These are phyloP conservation scores for Tolypocladium sp. DNA, from an alignment of 2,329 filamentous ascomycete species.

Conservation along the genomic window DNA sequence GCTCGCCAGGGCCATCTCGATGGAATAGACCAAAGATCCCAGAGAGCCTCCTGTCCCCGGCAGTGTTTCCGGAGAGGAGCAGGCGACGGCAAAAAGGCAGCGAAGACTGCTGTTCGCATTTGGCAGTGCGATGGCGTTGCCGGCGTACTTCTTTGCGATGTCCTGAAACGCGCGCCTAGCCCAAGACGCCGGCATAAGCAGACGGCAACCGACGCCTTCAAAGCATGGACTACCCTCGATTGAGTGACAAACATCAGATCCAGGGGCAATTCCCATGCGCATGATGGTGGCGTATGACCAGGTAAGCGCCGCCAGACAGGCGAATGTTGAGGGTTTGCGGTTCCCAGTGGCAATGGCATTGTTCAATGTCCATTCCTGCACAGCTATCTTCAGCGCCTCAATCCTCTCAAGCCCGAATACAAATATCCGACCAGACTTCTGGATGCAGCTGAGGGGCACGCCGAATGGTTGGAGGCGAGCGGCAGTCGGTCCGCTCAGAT, in stretches of 20 bases:
- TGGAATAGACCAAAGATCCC: conserved; percentile 15
- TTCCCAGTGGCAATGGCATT: background rate
- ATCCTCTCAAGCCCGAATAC: conserved; percentile 25
- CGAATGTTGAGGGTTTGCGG: conserved; percentile 22
- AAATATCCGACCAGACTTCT: conserved; percentile 32
- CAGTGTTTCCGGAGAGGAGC: background rate
- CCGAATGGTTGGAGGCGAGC: conserved; percentile 13
- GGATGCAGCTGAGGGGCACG: conserved; percentile 15
- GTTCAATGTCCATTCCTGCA: conserved; percentile 4
- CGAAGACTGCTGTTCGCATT: conserved; percentile 17
- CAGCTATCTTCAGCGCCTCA: conserved; percentile 17
- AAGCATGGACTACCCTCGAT: background rate
- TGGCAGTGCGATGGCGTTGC: conserved; percentile 31
- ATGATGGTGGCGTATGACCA: conserved; percentile 30
- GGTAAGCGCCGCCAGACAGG: conserved; percentile 27
- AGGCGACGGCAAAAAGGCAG: conserved; percentile 13
- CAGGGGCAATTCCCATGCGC: conserved; percentile 10
- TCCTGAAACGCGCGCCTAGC: conserved; percentile 22
- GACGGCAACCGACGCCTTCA: conserved; percentile 7
- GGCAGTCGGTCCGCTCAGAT: conserved; percentile 23
- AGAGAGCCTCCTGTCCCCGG: conserved; percentile 8
- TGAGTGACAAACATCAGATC: conserved; percentile 1
- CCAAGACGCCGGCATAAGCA: conserved; percentile 35
- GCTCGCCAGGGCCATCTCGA: conserved; percentile 14
- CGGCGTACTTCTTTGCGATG: conserved; percentile 23